phyloP scores from a whole-genome alignment of 495 filamentous ascomycete species.

The Chaetomidium leptoderma region DNA sequence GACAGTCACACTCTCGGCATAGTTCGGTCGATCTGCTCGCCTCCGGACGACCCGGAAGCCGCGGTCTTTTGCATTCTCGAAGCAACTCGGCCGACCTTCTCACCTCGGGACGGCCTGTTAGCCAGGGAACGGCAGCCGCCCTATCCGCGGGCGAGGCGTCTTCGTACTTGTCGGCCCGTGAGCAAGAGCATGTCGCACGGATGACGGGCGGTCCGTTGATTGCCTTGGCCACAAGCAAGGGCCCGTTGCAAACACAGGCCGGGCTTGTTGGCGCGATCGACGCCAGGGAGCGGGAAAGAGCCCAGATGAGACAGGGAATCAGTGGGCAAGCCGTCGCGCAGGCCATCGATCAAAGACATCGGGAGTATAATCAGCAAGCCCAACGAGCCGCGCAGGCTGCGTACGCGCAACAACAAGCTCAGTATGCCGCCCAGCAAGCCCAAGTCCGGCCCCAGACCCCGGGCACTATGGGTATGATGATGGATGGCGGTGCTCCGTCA shows the following conservation, averaged over 20 bases:
- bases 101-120: conserved; percentile 28
- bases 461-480: conserved; percentile 8
- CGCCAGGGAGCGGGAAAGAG: conserved; percentile 67
- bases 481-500: not conserved
- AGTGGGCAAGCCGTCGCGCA: conserved; percentile 70
- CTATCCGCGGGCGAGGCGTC: conserved; percentile 50
- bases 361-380: conserved; percentile 49
- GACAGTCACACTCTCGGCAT: conserved; percentile 45
- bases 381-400: conserved; percentile 31
- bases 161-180: conserved; percentile 78
- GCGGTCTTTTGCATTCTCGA: conserved; percentile 42
- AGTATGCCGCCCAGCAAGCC: conserved; percentile 25
- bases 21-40: conserved; percentile 29
- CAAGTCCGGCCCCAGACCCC: conserved; percentile 6
- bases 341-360: conserved; percentile 71
- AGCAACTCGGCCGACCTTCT: conserved; percentile 38
- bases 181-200: conserved; percentile 90
- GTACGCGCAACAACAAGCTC: conserved; percentile 37
- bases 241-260: conserved; percentile 46
- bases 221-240: conserved; percentile 57
- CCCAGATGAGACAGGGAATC: conserved; percentile 65
- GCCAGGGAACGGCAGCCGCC: conserved; percentile 32
- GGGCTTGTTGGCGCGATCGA: conserved; percentile 76
- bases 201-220: conserved; percentile 80
- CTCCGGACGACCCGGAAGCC: conserved; percentile 14